Conservation (phyloP, 2,329 filamentous ascomycete genomes). For the Blastomyces parvus region DNA sequence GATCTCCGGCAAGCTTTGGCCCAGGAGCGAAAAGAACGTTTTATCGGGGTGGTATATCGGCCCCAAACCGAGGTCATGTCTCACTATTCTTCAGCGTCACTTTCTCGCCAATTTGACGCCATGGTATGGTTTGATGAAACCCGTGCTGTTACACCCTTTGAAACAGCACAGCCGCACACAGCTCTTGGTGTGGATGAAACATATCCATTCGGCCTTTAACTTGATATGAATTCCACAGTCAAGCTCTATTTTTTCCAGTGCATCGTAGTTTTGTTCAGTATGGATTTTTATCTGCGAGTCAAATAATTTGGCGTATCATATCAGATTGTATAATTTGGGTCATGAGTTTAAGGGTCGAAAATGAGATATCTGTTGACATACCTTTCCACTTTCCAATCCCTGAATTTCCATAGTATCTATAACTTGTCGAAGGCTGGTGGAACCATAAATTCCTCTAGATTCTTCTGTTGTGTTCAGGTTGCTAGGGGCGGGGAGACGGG, state of each 20-base stretch:
- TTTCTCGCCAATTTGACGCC: slow-evolving; percentile 43
- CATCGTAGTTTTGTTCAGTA: not conserved
- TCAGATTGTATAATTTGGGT: not conserved
- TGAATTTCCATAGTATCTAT: not conserved
- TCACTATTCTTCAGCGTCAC: slow-evolving; percentile 40
- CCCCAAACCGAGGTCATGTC: slow-evolving; percentile 42
- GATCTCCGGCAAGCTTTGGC: slow-evolving; percentile 30
- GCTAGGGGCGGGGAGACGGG: not conserved
- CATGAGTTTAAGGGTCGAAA: not conserved
- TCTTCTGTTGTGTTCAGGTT: not conserved
- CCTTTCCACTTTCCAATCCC: not conserved
- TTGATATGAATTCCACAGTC: not conserved
- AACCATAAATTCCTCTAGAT: not conserved
- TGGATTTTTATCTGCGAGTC: not conserved
- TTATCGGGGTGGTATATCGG: slow-evolving; percentile 46
- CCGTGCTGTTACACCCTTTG: slow-evolving; percentile 37
- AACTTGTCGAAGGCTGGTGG: too few species aligned
- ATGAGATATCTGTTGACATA: not conserved
- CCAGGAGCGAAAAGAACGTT: slow-evolving; percentile 39
- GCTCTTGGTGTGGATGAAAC: slow-evolving; percentile 39
- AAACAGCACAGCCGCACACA: slow-evolving; percentile 38
- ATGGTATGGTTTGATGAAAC: slow-evolving; percentile 44
- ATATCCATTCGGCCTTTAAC: slow-evolving; percentile 44
- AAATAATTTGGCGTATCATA: not conserved
- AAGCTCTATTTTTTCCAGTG: not conserved